These are phyloP conservation scores for Scheffersomyces stambukii DNA, from an alignment of 1,139 yeast species.

Conservation along the genomic window DNA sequence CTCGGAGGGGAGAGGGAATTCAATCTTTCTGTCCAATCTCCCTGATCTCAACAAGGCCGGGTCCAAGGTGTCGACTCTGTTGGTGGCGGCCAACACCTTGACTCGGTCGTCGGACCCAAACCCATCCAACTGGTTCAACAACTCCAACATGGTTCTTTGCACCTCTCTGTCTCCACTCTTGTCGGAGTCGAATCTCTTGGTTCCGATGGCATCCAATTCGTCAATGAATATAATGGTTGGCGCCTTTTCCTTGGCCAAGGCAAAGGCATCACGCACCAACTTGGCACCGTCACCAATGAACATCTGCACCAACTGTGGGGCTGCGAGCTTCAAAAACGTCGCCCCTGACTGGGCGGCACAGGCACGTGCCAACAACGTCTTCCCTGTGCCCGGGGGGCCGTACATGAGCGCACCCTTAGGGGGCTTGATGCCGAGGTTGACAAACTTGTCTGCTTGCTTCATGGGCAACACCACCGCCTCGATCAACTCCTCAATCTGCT, in stretches of 20 bases:
- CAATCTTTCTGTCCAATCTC: conserved; percentile 94
- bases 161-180: conserved; percentile 98
- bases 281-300: conserved; percentile 99
- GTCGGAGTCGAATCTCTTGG: conserved; percentile 96
- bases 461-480: conserved; percentile 98
- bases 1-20: conserved; percentile 95
- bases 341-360: conserved; percentile 99
- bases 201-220: conserved; percentile 91
- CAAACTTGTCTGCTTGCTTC: conserved; percentile 97
- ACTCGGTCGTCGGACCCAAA: conserved; percentile 98
- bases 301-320: conserved; percentile 98
- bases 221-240: conserved; percentile 97
- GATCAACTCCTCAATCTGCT: conserved; percentile 94
- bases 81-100: conserved; percentile 96
- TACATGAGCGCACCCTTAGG: conserved; percentile 99
- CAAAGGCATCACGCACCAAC: conserved; percentile 95
- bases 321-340: conserved; percentile 94
- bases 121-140: conserved; percentile 95
- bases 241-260: conserved; percentile 97
- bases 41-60: conserved; percentile 97
- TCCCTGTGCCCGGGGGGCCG: conserved; percentile 99
- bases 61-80: conserved; percentile 95
- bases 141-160: conserved; percentile 97
- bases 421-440: conserved; percentile 87
- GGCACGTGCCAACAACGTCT: conserved; percentile 93